Conservation (phyloP, 2,329 filamentous ascomycete genomes). For the Fusarium beomiforme region DNA sequence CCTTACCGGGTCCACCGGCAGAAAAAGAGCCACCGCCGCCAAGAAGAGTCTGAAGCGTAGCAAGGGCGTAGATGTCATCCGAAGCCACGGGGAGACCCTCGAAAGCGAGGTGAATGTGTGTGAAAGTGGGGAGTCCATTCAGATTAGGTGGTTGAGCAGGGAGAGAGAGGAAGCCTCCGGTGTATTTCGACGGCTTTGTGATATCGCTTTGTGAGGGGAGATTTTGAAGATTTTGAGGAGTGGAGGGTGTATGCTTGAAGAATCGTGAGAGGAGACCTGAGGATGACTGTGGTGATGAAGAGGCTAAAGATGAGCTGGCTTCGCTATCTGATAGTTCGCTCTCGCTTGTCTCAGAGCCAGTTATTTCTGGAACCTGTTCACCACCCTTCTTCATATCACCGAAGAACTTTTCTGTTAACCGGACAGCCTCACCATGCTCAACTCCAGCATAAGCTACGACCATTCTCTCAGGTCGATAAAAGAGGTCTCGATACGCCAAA, state of each 20-base stretch:
- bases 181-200: constrained; percentile 79
- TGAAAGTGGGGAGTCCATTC: constrained; percentile 76
- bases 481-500: constrained; percentile 80
- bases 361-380: constrained; percentile 61
- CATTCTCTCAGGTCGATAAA: constrained; percentile 90
- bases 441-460: constrained; percentile 96
- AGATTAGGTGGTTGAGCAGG: constrained; percentile 83
- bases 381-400: constrained; percentile 77
- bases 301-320: constrained; percentile 47
- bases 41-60: constrained; percentile 93
- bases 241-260: constrained; percentile 81
- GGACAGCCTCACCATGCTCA: constrained; percentile 81
- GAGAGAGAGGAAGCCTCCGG: constrained; percentile 89
- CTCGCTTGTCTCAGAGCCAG: constrained; percentile 68
- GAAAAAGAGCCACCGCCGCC: constrained; percentile 97
- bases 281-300: constrained; percentile 55
- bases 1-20: constrained; percentile 95
- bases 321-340: constrained; percentile 50
- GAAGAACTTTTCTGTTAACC: constrained; percentile 84
- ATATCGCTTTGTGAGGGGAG: constrained; percentile 65
- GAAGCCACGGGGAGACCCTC: constrained; percentile 92
- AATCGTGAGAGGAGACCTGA: constrained; percentile 82
- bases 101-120: constrained; percentile 94
- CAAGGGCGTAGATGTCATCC: constrained; percentile 94
- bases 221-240: constrained; percentile 66